phyloP scores from a whole-genome alignment of 306 rosid species.

The Quercus bicolor region DNA sequence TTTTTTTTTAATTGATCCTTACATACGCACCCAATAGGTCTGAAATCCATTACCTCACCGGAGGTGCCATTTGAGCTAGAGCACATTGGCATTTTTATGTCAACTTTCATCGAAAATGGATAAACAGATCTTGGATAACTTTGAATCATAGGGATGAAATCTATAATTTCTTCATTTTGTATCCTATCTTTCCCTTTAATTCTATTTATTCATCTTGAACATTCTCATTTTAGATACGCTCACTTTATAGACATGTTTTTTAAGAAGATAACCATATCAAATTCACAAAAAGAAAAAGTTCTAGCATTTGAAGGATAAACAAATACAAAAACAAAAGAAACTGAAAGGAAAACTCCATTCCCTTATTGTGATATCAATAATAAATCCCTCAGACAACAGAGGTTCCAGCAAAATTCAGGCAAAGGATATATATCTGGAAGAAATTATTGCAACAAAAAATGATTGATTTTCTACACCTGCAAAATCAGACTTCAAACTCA shows the following conservation, averaged over 20 bases:
- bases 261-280: neutral
- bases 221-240: too few species aligned
- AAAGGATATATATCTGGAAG: neutral
- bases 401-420: neutral
- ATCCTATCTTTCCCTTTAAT: too few species aligned
- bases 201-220: too few species aligned
- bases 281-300: neutral
- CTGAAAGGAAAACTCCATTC: neutral
- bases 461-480: neutral
- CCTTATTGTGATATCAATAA: neutral
- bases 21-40: too few species aligned
- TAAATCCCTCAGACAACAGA: neutral
- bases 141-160: neutral
- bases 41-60: too few species aligned
- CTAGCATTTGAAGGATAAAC: neutral
- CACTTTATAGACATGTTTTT: too few species aligned
- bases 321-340: neutral
- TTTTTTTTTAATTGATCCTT: too few species aligned
- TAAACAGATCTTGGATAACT: neutral
- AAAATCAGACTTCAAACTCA: conserved; percentile 37
- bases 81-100: too few species aligned
- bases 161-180: neutral
- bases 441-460: conserved; percentile 10
- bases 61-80: too few species aligned
- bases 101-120: neutral